phyloP scores from a whole-genome alignment of 805 yeast species.

The Groenewaldozyma salmanticensis region DNA sequence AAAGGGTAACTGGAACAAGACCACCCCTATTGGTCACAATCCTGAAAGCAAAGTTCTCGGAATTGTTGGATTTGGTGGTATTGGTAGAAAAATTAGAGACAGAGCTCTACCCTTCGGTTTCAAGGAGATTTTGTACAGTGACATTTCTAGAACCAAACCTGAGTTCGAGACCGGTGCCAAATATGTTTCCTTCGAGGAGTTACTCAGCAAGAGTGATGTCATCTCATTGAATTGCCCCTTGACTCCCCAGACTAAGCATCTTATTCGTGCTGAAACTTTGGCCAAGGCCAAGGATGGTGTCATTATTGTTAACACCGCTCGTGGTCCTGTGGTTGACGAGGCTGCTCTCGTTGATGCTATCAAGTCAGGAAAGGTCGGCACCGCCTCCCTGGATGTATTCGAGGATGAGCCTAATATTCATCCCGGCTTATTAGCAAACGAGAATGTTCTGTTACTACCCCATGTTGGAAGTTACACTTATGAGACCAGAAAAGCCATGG shows the following conservation, averaged over 20 bases:
- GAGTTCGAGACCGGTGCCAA: conserved; percentile 40
- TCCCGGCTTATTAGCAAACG: conserved; percentile 40
- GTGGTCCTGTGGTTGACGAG: conserved; percentile 63
- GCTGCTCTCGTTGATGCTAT: conserved; percentile 52
- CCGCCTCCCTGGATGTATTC: conserved; percentile 69
- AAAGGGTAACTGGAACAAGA: conserved; percentile 39
- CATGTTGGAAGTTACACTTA: conserved; percentile 61
- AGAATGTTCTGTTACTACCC: conserved; percentile 59
- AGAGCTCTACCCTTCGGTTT: conserved; percentile 42
- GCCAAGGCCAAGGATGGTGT: conserved; percentile 42
- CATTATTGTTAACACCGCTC: conserved; percentile 62
- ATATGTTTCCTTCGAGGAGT: conserved; percentile 40
- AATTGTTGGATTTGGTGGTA: conserved; percentile 55
- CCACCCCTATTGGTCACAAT: conserved; percentile 36
- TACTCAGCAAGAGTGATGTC: conserved; percentile 40
- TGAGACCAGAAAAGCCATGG: conserved; percentile 48
- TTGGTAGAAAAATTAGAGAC: conserved; percentile 48
- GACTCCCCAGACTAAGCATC: conserved; percentile 44
- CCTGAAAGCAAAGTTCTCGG: conserved; percentile 46
- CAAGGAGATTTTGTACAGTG: conserved; percentile 41
- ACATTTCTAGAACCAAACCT: conserved; percentile 36
- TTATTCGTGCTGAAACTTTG: conserved; percentile 43
- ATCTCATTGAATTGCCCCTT: conserved; percentile 48
- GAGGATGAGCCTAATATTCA: conserved; percentile 52
- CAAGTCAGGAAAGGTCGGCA: conserved; percentile 46